phyloP scores from a whole-genome alignment of 2,329 filamentous ascomycete species.

The Nemania abortiva region DNA sequence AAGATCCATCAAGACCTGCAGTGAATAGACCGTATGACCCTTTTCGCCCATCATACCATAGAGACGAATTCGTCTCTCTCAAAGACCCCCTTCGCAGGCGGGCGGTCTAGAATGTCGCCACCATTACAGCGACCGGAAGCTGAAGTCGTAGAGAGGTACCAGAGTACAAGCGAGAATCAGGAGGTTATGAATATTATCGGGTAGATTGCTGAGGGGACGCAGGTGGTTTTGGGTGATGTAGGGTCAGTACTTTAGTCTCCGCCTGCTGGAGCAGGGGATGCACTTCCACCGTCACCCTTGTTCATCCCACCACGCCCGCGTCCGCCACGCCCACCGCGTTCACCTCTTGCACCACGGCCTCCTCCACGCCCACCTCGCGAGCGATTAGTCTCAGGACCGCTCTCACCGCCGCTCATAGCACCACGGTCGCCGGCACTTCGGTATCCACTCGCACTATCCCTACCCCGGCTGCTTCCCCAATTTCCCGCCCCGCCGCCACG shows the following conservation, averaged over 20 bases:
- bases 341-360: slow-evolving; percentile 69
- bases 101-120: slow-evolving; percentile 46
- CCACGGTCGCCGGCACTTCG: slow-evolving; percentile 83
- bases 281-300: slow-evolving; percentile 69
- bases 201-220: slow-evolving; percentile 41
- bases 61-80: slow-evolving; percentile 37
- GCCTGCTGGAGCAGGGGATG: slow-evolving; percentile 66
- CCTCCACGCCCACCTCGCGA: slow-evolving; percentile 67
- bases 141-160: slow-evolving; percentile 41
- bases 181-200: slow-evolving; percentile 45
- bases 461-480: slow-evolving; percentile 75
- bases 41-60: slow-evolving; percentile 33
- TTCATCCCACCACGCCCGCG: slow-evolving; percentile 55
- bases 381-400: slow-evolving; percentile 70
- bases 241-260: slow-evolving; percentile 56
- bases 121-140: slow-evolving; percentile 43
- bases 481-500: slow-evolving; percentile 73
- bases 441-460: slow-evolving; percentile 78
- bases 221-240: slow-evolving; percentile 22
- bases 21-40: slow-evolving; percentile 37
- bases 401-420: slow-evolving; percentile 73
- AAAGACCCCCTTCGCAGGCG: slow-evolving; percentile 44
- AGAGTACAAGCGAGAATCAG: slow-evolving; percentile 47
- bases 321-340: slow-evolving; percentile 68
- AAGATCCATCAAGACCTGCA: slow-evolving; percentile 38